Conservation (phyloP, 192 early-diverging fungal genomes). For the Coemansia sp. region DNA sequence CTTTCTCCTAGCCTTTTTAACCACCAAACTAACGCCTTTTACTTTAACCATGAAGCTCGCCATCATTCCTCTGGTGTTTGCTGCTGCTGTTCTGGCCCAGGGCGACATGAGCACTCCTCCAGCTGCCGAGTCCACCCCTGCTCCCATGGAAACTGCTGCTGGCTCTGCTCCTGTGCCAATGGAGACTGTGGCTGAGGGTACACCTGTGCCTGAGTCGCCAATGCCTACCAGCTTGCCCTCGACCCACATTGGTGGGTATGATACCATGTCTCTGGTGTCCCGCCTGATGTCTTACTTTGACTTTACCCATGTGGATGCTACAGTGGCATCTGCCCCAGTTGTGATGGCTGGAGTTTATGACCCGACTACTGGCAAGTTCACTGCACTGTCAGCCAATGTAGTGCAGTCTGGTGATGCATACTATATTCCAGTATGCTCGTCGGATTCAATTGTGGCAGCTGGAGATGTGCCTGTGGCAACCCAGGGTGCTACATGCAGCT, state of each 20-base stretch:
- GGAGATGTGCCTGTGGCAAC: background rate
- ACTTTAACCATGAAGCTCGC: conserved; percentile 17
- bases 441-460: background rate
- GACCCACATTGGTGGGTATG: background rate
- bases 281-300: conserved; percentile 24
- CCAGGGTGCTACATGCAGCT: conserved; percentile 1
- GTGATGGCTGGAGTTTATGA: conserved; percentile 9
- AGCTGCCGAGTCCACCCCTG: background rate
- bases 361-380: conserved; percentile 10
- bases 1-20: too few relatives aligned
- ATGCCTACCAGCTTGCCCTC: too few relatives aligned
- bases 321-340: background rate
- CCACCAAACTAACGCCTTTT: too few relatives aligned
- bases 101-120: background rate
- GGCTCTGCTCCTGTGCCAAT: too few relatives aligned
- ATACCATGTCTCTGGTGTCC: conserved; percentile 3
- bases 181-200: too few relatives aligned
- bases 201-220: too few relatives aligned
- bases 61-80: conserved; percentile 6
- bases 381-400: background rate
- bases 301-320: background rate
- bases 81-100: conserved; percentile 10
- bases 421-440: conserved; percentile 18
- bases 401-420: conserved; percentile 16
- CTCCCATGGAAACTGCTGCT: background rate